These are phyloP conservation scores for Posidonia australis DNA, from an alignment of 106 monocot genomes.

Conservation along the genomic window DNA sequence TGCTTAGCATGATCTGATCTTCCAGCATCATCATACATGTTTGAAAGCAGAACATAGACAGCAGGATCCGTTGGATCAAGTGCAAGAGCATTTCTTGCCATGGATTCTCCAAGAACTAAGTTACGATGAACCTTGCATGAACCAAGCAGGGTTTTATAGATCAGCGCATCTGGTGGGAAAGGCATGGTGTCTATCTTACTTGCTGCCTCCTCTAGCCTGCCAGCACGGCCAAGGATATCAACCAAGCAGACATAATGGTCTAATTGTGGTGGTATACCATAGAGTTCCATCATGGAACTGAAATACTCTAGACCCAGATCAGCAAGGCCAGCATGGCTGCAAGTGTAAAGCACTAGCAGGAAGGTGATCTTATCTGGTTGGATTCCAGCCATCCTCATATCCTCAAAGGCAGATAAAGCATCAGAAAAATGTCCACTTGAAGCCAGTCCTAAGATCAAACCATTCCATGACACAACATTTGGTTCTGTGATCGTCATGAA, in stretches of 20 bases:
- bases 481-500: slow-evolving; percentile 44
- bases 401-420: slow-evolving; percentile 62
- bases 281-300: slow-evolving; percentile 38
- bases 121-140: slow-evolving; percentile 51
- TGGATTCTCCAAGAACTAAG: slow-evolving; percentile 43
- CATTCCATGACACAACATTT: slow-evolving; percentile 84
- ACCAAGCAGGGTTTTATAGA: slow-evolving; percentile 64
- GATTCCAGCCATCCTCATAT: slow-evolving; percentile 42
- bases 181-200: slow-evolving; percentile 37
- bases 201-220: slow-evolving; percentile 58
- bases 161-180: slow-evolving; percentile 30
- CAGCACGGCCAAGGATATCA: slow-evolving; percentile 67
- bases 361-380: slow-evolving; percentile 61
- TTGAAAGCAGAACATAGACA: slow-evolving; percentile 40
- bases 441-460: slow-evolving; percentile 50
- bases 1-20: slow-evolving; percentile 32
- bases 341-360: slow-evolving; percentile 55
- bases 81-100: slow-evolving; percentile 43
- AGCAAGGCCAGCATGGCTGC: slow-evolving; percentile 53
- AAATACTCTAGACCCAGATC: slow-evolving; percentile 74
- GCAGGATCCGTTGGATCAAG: slow-evolving; percentile 42
- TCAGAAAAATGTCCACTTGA: slow-evolving; percentile 44
- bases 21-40: slow-evolving; percentile 57
- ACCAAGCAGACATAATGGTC: slow-evolving; percentile 77
- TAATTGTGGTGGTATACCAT: slow-evolving; percentile 27